Evolutionary conservation across 441 rosid genomes (phyloP).

Genomic region (Arabidopsis hybrid): DNA sequence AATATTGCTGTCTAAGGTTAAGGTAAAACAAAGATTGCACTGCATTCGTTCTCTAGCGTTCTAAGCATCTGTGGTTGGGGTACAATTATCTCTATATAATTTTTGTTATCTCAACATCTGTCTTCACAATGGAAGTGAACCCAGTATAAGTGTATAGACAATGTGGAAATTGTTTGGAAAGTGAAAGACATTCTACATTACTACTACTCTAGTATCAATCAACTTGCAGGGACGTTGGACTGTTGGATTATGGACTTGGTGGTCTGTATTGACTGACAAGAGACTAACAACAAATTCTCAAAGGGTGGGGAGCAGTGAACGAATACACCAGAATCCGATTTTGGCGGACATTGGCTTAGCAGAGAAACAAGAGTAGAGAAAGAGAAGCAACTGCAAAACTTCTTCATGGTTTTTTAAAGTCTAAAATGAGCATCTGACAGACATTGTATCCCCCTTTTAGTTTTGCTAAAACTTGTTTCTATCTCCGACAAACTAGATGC

Average conservation of each 20-base stretch:
- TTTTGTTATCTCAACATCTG: too few relatives aligned
- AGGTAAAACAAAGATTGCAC: too few relatives aligned
- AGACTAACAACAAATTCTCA: not conserved
- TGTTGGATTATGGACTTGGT: not conserved
- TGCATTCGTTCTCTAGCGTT: too few relatives aligned
- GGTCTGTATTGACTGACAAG: not conserved
- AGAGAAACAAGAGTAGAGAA: not conserved
- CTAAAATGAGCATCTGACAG: slow-evolving; percentile 6
- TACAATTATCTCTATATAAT: too few relatives aligned
- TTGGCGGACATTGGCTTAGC: not conserved
- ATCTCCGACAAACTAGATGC: slow-evolving; percentile 35
- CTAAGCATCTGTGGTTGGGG: too few relatives aligned
- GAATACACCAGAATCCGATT: not conserved
- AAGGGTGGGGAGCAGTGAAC: not conserved
- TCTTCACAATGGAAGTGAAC: too few relatives aligned
- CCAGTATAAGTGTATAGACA: too few relatives aligned
- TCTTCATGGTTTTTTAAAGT: not conserved
- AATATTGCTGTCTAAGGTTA: too few relatives aligned
- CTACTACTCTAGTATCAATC: too few relatives aligned
- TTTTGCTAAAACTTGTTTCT: slow-evolving; percentile 34
- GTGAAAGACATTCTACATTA: too few relatives aligned
- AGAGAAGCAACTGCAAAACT: slow-evolving; percentile 1
- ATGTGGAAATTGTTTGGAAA: too few relatives aligned
- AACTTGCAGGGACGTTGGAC: too few relatives aligned
- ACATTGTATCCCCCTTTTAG: slow-evolving; percentile 11